These are phyloP conservation scores for Hygrocybe punicea DNA, from an alignment of 768 basidiomycete species.

Conservation along the genomic window DNA sequence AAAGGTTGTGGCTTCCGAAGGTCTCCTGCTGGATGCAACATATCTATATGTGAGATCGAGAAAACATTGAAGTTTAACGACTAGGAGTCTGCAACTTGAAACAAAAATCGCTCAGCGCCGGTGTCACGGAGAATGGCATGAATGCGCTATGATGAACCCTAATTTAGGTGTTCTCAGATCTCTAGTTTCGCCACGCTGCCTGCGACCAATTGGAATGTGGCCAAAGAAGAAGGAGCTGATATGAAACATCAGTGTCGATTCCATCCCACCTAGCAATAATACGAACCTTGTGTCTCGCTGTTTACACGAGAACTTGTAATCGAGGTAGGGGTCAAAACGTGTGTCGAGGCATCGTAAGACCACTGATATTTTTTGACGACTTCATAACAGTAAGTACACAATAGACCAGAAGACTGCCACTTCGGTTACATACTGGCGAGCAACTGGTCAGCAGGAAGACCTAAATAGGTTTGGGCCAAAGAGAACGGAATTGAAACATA, in stretches of 20 bases:
- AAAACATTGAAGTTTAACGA: too few relatives aligned
- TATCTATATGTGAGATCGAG: too few relatives aligned
- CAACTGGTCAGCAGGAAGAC: conserved; percentile 41
- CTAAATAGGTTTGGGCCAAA: conserved; percentile 57
- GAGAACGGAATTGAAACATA: conserved; percentile 58
- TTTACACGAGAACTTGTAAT: too few relatives aligned
- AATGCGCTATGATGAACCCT: too few relatives aligned
- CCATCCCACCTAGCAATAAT: too few relatives aligned
- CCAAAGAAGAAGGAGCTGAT: conserved; percentile 44
- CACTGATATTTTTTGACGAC: conserved; percentile 47
- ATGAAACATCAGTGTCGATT: not conserved
- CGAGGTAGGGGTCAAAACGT: not conserved
- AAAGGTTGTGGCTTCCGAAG: too few relatives aligned
- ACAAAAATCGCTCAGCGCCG: too few relatives aligned
- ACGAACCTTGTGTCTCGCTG: too few relatives aligned
- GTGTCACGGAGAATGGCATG: too few relatives aligned
- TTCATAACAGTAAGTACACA: conserved; percentile 17
- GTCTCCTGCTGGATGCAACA: too few relatives aligned
- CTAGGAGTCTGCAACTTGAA: not conserved
- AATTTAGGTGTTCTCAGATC: conserved; percentile 13
- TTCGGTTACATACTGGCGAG: conserved; percentile 32
- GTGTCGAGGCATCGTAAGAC: conserved; percentile 21
- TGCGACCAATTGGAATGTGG: conserved; percentile 49
- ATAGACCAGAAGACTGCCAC: not conserved
- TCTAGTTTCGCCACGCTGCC: conserved; percentile 54